These are phyloP conservation scores for Plectosphaerella sp. DNA, from an alignment of 2,329 filamentous ascomycete species.

Conservation along the genomic window DNA sequence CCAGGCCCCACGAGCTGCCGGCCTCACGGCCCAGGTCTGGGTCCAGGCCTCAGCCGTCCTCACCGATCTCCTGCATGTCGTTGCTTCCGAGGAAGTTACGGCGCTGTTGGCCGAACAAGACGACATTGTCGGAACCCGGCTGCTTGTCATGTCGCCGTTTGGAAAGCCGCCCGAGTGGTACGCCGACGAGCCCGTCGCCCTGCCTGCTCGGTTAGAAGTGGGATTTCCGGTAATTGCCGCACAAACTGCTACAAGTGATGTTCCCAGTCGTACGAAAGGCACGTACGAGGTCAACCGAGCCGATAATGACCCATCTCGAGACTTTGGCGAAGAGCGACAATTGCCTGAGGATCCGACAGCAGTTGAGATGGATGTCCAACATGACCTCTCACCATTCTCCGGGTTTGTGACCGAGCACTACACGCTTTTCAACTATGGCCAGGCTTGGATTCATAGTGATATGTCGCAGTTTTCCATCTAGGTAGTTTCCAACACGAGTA, in stretches of 20 bases:
- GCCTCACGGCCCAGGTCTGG: not conserved
- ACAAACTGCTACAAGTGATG: no score
- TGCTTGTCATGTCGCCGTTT: not conserved
- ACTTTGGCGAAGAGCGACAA: no score
- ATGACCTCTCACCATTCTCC: not conserved
- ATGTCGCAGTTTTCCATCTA: not conserved
- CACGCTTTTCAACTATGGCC: not conserved
- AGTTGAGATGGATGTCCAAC: not conserved
- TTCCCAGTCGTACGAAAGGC: no score
- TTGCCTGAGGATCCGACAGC: no score
- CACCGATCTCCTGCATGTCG: not conserved
- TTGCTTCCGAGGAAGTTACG: not conserved
- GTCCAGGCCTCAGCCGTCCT: not conserved
- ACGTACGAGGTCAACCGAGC: no score
- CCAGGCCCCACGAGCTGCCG: not conserved
- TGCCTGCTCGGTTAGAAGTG: no score
- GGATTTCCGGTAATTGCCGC: no score
- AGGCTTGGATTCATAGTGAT: not conserved
- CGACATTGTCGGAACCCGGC: not conserved
- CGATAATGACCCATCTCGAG: no score
- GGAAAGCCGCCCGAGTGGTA: not conserved
- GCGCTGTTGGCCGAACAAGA: not conserved
- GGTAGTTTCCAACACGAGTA: no score
- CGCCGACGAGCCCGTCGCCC: not conserved
- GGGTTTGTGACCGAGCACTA: not conserved